These are phyloP conservation scores for Clitopilus hobsonii DNA, from an alignment of 768 basidiomycete genomes.

Conservation along the genomic window DNA sequence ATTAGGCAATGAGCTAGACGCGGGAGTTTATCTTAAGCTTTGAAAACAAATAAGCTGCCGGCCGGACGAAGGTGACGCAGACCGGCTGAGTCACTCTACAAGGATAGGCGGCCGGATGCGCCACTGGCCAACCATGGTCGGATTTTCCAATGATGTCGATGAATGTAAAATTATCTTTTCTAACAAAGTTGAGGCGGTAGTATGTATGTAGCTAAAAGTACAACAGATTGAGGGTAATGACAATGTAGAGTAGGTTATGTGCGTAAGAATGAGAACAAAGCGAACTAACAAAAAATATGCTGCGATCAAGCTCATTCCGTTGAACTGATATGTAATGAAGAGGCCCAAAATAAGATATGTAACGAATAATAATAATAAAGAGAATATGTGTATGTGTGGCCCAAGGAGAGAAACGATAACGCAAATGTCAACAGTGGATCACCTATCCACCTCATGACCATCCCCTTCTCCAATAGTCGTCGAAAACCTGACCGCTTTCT, in stretches of 20 bases:
- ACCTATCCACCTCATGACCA: constrained; percentile 9
- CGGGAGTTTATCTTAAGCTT: background rate
- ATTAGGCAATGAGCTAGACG: background rate
- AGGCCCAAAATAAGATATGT: background rate
- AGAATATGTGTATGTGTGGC: background rate
- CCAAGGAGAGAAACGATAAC: background rate
- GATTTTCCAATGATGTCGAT: too few relatives aligned
- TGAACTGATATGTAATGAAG: background rate
- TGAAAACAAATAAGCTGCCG: background rate
- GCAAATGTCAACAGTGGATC: background rate
- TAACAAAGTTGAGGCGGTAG: too few relatives aligned
- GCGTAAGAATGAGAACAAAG: background rate
- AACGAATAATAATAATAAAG: background rate
- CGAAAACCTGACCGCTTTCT: constrained; percentile 64
- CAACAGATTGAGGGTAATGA: background rate
- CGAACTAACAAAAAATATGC: background rate
- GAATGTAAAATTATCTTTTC: too few relatives aligned
- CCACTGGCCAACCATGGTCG: background rate
- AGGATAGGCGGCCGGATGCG: background rate
- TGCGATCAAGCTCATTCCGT: background rate
- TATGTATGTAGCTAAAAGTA: background rate
- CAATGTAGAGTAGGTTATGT: background rate
- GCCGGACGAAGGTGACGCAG: background rate
- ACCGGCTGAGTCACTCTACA: background rate
- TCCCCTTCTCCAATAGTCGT: constrained; percentile 30